Percentiles rank a stretch among this genome's conserved stretches.
Conservation (phyloP, 352 stramenopile species). For the Globisporangium sylvaticum region DNA sequence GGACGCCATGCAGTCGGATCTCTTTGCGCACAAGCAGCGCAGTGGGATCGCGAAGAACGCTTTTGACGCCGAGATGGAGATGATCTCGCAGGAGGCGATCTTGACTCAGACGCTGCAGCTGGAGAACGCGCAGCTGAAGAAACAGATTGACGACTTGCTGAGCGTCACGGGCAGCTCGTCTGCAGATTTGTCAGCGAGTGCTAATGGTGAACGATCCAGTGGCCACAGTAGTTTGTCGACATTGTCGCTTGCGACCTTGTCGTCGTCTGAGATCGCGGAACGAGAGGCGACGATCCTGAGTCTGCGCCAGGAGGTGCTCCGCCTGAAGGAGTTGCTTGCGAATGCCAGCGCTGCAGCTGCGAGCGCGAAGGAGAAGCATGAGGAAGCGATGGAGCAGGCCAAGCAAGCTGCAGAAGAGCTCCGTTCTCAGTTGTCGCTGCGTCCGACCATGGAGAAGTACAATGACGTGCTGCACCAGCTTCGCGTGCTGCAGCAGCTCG, state of each 20-base stretch:
- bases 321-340: conserved; percentile 44
- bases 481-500: conserved; percentile 90
- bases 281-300: conserved; percentile 46
- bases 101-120: conserved; percentile 72
- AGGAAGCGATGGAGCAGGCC: conserved; percentile 28
- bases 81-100: conserved; percentile 81
- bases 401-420: conserved; percentile 32
- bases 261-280: conserved; percentile 35
- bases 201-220: background rate
- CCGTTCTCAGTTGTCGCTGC: conserved; percentile 32
- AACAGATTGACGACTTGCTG: conserved; percentile 73
- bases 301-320: conserved; percentile 56
- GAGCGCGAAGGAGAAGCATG: conserved; percentile 29
- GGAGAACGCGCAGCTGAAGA: conserved; percentile 83
- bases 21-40: conserved; percentile 87
- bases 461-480: conserved; percentile 89
- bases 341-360: conserved; percentile 21
- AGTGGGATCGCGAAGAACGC: conserved; percentile 52
- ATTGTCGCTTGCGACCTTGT: background rate
- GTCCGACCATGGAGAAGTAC: conserved; percentile 83
- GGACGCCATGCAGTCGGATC: conserved; percentile 89
- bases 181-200: background rate
- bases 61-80: conserved; percentile 85
- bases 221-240: background rate
- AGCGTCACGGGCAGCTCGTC: conserved; percentile 20